These are phyloP conservation scores for Hymenoscyphus linearis DNA, from an alignment of 2,329 filamentous ascomycete species.

Conservation along the genomic window DNA sequence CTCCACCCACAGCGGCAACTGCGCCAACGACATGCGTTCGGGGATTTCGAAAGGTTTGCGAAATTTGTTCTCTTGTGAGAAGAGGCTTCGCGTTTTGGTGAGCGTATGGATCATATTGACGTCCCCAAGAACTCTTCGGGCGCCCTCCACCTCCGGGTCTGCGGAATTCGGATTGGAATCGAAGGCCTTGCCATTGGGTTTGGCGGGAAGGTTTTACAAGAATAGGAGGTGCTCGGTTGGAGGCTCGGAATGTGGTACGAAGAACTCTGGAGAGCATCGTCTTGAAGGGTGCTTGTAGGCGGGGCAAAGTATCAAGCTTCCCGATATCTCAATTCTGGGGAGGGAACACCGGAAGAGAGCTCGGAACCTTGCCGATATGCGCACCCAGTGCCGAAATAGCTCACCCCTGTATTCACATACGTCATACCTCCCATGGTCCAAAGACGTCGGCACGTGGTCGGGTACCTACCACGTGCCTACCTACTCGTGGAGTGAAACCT, in stretches of 20 bases:
- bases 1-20: conserved; percentile 36
- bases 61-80: conserved; percentile 33
- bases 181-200: background rate
- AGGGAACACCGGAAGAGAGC: no score
- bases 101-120: conserved; percentile 15
- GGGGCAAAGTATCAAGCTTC: background rate
- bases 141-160: background rate
- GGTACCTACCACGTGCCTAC: no score
- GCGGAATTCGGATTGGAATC: conserved; percentile 3
- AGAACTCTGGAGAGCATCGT: background rate
- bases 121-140: background rate
- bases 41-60: conserved; percentile 32
- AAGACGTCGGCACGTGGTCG: no score
- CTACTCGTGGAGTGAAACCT: no score
- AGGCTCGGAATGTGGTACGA: background rate
- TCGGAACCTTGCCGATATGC: no score
- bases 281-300: background rate
- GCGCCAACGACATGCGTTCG: conserved; percentile 38
- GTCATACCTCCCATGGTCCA: no score
- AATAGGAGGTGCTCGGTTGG: background rate
- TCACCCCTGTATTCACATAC: no score
- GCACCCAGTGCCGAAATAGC: no score
- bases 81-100: conserved; percentile 34
- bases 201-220: background rate
- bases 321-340: no score